Evolutionary conservation across 2,329 filamentous ascomycete genomes (phyloP).

Genomic region (Fusarium napiforme): DNA sequence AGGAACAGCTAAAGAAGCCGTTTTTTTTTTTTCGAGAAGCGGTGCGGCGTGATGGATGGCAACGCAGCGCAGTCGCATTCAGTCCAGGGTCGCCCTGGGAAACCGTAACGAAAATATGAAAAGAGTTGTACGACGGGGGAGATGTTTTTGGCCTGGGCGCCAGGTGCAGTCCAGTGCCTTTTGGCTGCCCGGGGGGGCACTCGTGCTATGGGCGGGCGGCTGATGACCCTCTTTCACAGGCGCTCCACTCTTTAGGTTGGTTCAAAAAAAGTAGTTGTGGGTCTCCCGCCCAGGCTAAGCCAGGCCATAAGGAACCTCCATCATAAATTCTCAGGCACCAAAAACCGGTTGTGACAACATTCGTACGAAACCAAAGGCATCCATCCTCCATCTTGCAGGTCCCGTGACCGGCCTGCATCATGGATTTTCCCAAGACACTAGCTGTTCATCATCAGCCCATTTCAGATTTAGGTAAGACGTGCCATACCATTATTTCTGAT

Average conservation of each 20-base stretch:
- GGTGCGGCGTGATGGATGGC: conserved; percentile 45
- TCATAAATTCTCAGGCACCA: conserved; percentile 37
- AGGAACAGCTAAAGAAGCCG: conserved; percentile 29
- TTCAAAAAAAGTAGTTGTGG: conserved; percentile 32
- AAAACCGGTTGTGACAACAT: conserved; percentile 28
- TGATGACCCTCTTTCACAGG: conserved; percentile 35
- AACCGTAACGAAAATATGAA: conserved; percentile 45
- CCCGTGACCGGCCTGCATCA: conserved; percentile 34
- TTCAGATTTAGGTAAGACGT: background rate
- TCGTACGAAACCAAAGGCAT: background rate
- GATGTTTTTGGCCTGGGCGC: conserved; percentile 42
- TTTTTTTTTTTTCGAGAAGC: conserved; percentile 32
- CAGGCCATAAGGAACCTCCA: conserved; percentile 14
- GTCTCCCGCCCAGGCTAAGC: background rate
- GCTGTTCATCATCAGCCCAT: background rate
- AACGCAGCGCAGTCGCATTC: conserved; percentile 46
- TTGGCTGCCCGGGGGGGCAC: conserved; percentile 22
- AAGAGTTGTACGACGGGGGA: conserved; percentile 35
- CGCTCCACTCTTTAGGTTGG: conserved; percentile 13
- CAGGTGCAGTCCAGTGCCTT: conserved; percentile 21
- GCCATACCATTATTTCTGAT: background rate
- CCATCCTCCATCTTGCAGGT: conserved; percentile 12
- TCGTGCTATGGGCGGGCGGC: conserved; percentile 36
- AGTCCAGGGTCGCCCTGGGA: conserved; percentile 45
- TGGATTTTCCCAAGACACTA: conserved; percentile 5